A percentile compares a stretch with the other conserved stretches of the same genome.
Conservation (phyloP, 2,329 filamentous ascomycete species). For the Xylariaceae sp. region DNA sequence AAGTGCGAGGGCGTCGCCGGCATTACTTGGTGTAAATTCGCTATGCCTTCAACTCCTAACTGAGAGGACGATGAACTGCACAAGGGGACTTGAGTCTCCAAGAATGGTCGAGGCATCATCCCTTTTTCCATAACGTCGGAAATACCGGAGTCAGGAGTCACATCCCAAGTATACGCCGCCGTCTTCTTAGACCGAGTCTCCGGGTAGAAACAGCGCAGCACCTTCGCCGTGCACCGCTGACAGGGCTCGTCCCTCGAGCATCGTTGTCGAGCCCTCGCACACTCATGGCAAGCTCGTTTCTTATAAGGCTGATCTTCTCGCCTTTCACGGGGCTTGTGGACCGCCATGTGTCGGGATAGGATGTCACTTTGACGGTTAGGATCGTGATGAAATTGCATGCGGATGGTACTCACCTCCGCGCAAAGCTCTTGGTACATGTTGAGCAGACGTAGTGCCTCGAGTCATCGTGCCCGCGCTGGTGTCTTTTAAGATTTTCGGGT, state of each 20-base stretch:
- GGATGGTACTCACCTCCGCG: too few relatives aligned
- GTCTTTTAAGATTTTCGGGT: too few relatives aligned
- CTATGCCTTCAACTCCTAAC: neutral
- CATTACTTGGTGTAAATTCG: neutral
- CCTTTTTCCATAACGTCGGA: neutral
- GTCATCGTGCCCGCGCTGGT: too few relatives aligned
- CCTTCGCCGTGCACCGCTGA: slow-evolving; percentile 25
- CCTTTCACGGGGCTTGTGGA: too few relatives aligned
- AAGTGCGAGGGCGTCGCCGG: neutral
- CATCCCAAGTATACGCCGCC: neutral
- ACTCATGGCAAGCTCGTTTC: neutral
- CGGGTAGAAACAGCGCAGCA: slow-evolving; percentile 27
- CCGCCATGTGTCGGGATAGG: too few relatives aligned
- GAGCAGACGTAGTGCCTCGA: too few relatives aligned
- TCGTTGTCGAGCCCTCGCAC: slow-evolving; percentile 26
- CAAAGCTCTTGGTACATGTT: too few relatives aligned
- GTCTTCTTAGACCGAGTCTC: slow-evolving; percentile 18
- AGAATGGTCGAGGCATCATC: neutral
- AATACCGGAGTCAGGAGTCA: neutral
- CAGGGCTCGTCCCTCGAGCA: slow-evolving; percentile 30
- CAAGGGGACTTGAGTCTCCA: neutral
- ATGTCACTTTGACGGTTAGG: too few relatives aligned
- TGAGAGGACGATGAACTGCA: neutral
- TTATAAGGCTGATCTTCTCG: too few relatives aligned
- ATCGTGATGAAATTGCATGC: too few relatives aligned